Evolutionary conservation across 2,329 filamentous ascomycete genomes (phyloP), one percentile per base, ranked within the genome.

Genomic region (Xylaria multiplex): DNA sequence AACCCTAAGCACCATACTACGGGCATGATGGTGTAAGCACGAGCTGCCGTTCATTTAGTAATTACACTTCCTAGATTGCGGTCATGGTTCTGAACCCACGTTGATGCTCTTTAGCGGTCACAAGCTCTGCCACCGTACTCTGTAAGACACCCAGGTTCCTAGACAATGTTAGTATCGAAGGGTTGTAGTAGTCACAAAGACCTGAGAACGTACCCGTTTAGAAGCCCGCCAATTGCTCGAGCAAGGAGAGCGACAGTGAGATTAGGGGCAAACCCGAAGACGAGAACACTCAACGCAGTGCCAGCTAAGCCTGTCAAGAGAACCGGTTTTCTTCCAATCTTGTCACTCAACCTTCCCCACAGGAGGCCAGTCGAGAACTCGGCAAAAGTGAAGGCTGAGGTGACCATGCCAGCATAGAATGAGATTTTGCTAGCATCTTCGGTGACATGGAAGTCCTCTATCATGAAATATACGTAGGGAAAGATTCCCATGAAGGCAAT

Each of bases 401-500:
- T 98, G 69, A 98, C 93, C 89, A 97, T 92, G 74, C 96, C 95
- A 30, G 93, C 93, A 79, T 97, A 98, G 63, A 97, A 88, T 14
- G 94, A 92, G 72, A 97, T 96, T 77, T 91, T 89, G 73, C 86
- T 89, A 69, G 91, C 84, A 76, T 93, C 89, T 53, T 92, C 84
- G 69, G 93, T 92, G 77, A 97, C 90, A 75, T 92, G 85, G 80
- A 98, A 98, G 68, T 93, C 93, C 74, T 93, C 86, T 73, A 98
- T 91, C 96, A 99, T 98, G 83, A 92, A 95, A 83, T 97, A 98
- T 73, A 97, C 93, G 80, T 98, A 99, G 1, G 96, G 96, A 78
- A 99, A 98, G 73, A 98, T 97, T 60, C 94, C 97, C 93, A 97
- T 98, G 85, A 99, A 98, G 6, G 96, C 96, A 79, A 99, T 98